phyloP scores from a whole-genome alignment of 306 rosid genomes.

The Luffa acutangula region DNA sequence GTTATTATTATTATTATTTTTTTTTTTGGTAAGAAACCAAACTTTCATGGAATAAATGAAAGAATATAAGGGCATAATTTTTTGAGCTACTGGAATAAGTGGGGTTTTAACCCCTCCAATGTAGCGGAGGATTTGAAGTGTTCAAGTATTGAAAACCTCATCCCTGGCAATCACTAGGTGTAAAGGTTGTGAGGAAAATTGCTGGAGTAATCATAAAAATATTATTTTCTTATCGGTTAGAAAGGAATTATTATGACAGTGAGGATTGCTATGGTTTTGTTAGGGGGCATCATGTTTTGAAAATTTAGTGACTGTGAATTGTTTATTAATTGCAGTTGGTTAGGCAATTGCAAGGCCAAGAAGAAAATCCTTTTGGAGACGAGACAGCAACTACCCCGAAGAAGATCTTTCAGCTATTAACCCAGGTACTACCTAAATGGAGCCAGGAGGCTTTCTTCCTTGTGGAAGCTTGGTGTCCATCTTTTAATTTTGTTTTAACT shows the following conservation, averaged over 20 bases:
- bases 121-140: not conserved
- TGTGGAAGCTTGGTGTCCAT: not conserved
- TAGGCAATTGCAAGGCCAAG: constrained; percentile 90
- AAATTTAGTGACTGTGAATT: constrained; percentile 4
- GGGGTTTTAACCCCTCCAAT: not conserved
- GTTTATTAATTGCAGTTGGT: constrained; percentile 56
- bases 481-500: not conserved
- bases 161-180: not conserved
- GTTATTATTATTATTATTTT: no score
- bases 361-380: constrained; percentile 86
- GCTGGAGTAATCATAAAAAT: not conserved
- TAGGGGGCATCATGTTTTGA: not conserved
- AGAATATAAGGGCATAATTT: no score
- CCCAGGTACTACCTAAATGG: constrained; percentile 50
- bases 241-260: not conserved
- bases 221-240: not conserved
- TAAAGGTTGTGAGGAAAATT: not conserved
- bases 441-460: not conserved
- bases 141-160: not conserved
- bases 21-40: no score
- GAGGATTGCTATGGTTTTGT: not conserved
- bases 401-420: constrained; percentile 89
- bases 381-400: constrained; percentile 68
- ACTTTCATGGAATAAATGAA: no score
- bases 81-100: not conserved